These are phyloP conservation scores for Gillenia trifoliata DNA, from an alignment of 306 rosid genomes.

Conservation along the genomic window DNA sequence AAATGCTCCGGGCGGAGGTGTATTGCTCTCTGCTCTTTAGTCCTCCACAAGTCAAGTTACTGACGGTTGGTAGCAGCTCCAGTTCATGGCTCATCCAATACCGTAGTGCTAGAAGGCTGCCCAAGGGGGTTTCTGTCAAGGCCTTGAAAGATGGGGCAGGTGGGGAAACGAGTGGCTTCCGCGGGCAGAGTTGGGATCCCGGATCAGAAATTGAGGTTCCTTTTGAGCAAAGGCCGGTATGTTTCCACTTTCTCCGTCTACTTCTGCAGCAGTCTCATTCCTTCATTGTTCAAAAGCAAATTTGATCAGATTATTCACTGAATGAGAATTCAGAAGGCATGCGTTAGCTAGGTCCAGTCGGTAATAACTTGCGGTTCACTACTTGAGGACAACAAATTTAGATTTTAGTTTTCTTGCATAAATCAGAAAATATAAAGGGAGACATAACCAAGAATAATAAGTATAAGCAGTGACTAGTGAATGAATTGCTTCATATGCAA, in stretches of 20 bases:
- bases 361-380: not conserved
- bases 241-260: conserved; percentile 5
- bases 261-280: not conserved
- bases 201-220: conserved; percentile 89
- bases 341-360: not conserved
- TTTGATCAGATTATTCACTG: not conserved
- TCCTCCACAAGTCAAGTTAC: conserved; percentile 43
- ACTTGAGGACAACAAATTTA: not conserved
- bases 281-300: not conserved
- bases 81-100: conserved; percentile 49
- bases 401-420: not conserved
- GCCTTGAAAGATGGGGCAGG: conserved; percentile 67
- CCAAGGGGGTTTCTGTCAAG: conserved; percentile 37
- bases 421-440: not conserved
- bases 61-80: conserved; percentile 33
- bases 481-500: not conserved
- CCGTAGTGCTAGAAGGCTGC: conserved; percentile 27
- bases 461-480: not conserved
- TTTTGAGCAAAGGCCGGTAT: conserved; percentile 91
- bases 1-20: conserved; percentile 66
- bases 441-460: not conserved
- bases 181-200: conserved; percentile 81
- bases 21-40: conserved; percentile 56
- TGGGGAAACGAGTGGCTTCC: conserved; percentile 67
- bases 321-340: not conserved